phyloP scores from a whole-genome alignment of 176 grass and related monocot genomes.

The Thalia dealbata region DNA sequence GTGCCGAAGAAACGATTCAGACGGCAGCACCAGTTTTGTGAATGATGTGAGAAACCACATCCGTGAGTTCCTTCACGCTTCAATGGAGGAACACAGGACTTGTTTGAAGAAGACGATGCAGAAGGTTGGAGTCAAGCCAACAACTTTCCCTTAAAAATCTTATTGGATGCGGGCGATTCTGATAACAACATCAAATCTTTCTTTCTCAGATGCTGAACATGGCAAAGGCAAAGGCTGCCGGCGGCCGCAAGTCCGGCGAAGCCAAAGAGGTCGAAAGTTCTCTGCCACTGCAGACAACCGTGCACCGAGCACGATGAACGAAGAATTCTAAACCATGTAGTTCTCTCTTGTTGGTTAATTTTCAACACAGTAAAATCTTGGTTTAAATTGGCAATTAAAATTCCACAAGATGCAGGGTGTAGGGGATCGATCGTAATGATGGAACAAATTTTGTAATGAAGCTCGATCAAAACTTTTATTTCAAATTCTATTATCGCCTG shows the following conservation, averaged over 20 bases:
- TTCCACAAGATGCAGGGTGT: no score
- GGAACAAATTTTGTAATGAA: no score
- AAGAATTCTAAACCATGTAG: no score
- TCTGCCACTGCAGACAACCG: constrained; percentile 76
- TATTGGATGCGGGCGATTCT: no score
- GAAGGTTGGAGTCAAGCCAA: constrained; percentile 33
- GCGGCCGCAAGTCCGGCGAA: constrained; percentile 6
- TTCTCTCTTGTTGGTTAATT: no score
- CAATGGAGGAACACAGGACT: constrained; percentile 90
- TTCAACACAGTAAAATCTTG: no score
- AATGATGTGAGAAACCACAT: constrained; percentile 71
- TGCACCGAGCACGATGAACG: neutral
- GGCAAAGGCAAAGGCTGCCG: constrained; percentile 60
- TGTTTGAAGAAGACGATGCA: constrained; percentile 74
- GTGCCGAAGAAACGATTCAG: constrained; percentile 65
- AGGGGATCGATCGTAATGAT: no score
- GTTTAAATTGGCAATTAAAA: no score
- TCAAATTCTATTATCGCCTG: no score
- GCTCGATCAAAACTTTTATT: no score
- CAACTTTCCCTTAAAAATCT: no score
- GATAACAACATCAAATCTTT: neutral
- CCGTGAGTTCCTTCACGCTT: constrained; percentile 72
- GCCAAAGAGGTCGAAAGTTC: constrained; percentile 53
- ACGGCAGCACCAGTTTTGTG: constrained; percentile 49
- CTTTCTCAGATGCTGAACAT: constrained; percentile 67